Evolutionary conservation across 805 yeast genomes (phyloP).

Genomic region (Kodamaea nitidulidarum): DNA sequence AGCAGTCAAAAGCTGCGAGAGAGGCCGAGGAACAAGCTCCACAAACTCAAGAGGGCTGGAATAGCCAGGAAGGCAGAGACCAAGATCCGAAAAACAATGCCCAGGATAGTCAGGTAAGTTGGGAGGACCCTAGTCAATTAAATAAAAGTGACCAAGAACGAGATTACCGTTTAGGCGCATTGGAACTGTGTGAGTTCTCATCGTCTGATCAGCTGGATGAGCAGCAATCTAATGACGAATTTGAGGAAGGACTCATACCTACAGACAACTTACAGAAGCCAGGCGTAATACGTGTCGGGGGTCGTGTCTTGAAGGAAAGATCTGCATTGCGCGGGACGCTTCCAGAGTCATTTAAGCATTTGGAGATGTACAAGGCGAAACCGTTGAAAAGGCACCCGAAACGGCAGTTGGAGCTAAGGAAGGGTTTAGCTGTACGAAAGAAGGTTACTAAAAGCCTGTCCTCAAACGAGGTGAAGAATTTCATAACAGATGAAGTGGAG

Average conservation of each 20-base stretch:
- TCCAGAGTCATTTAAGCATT: constrained; percentile 39
- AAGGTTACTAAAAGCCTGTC: constrained; percentile 13
- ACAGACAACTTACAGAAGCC: constrained; percentile 2
- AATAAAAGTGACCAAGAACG: no score
- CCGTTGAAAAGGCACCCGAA: constrained; percentile 3
- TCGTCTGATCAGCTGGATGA: neutral
- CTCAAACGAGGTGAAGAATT: neutral
- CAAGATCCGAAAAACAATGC: neutral
- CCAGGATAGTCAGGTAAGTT: neutral
- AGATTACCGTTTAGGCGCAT: neutral
- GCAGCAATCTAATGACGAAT: constrained; percentile 1
- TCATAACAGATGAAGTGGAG: constrained; percentile 1
- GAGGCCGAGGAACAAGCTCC: neutral
- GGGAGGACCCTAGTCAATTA: neutral
- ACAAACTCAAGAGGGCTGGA: neutral
- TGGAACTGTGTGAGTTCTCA: neutral
- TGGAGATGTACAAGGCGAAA: constrained; percentile 20
- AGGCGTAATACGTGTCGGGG: neutral
- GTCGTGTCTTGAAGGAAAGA: constrained; percentile 19
- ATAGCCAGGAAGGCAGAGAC: neutral
- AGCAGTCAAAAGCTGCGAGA: constrained; percentile 11
- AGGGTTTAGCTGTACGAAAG: constrained; percentile 32
- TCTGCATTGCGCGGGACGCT: constrained; percentile 32
- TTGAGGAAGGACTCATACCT: constrained; percentile 9
- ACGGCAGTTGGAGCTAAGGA: constrained; percentile 21